Conservation (phyloP, 805 yeast species). For the Grigorovia humatica region DNA sequence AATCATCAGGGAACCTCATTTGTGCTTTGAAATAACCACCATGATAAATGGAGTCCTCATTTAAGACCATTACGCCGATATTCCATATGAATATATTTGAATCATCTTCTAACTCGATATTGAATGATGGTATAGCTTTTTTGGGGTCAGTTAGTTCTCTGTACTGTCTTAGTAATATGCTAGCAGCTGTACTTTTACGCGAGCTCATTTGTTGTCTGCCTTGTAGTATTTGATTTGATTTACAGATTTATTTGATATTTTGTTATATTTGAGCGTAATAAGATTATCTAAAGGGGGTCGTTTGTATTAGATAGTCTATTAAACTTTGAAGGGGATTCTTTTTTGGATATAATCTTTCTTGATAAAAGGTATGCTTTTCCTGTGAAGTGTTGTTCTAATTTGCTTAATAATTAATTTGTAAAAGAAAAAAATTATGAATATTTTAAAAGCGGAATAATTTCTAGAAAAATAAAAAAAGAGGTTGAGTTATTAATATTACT, state of each 20-base stretch:
- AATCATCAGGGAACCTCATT: constrained; percentile 85
- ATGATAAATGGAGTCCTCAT: constrained; percentile 80
- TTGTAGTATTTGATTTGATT: neutral
- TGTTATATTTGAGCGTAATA: neutral
- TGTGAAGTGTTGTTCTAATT: neutral
- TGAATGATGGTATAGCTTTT: constrained; percentile 63
- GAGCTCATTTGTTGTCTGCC: constrained; percentile 14
- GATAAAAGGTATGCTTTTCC: neutral
- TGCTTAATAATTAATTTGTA: neutral
- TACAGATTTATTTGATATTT: neutral
- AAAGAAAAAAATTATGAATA: neutral
- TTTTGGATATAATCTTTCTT: too few relatives aligned
- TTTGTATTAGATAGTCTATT: too few relatives aligned
- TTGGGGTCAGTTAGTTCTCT: constrained; percentile 89
- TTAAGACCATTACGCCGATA: constrained; percentile 84
- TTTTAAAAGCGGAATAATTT: neutral
- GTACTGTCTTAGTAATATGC: constrained; percentile 84
- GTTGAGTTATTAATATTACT: neutral
- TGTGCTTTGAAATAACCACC: constrained; percentile 94
- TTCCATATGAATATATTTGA: constrained; percentile 58
- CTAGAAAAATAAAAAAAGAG: too few relatives aligned
- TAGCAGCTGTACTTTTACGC: constrained; percentile 53
- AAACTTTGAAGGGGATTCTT: too few relatives aligned
- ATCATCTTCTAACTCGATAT: constrained; percentile 56
- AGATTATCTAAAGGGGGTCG: neutral